Percentiles rank a stretch among this genome's conserved stretches.
phyloP scores from a whole-genome alignment of 352 stramenopile genomes.

The Globisporangium perplexum region DNA sequence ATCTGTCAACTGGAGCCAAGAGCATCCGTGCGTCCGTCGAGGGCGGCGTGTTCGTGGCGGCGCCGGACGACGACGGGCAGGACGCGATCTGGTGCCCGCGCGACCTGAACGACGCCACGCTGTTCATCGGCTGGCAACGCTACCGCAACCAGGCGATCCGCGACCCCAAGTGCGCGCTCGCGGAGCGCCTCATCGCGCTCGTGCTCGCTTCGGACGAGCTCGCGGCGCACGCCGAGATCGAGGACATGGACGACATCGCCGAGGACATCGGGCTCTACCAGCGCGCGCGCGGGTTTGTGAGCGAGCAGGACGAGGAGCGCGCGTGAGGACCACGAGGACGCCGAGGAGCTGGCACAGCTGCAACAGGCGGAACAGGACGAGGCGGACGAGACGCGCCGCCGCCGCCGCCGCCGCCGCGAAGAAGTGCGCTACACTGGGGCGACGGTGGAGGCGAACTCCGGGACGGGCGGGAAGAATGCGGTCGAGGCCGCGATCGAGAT shows the following conservation, averaged over 20 bases:
- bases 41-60: constrained; percentile 5
- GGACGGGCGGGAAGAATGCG: neutral
- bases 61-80: constrained; percentile 9
- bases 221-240: constrained; percentile 3
- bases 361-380: neutral
- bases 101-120: constrained; percentile 5
- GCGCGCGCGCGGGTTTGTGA: constrained; percentile 5
- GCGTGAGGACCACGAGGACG: neutral
- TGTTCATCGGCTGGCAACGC: constrained; percentile 9
- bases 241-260: constrained; percentile 7
- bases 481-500: neutral
- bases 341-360: neutral
- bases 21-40: neutral
- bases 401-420: neutral
- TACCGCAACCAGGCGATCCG: constrained; percentile 9
- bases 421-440: neutral
- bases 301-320: neutral
- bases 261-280: constrained; percentile 11
- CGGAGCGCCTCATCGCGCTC: constrained; percentile 4
- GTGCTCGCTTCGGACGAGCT: constrained; percentile 1
- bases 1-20: no score
- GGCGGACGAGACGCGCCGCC: neutral
- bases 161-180: constrained; percentile 8
- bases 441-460: neutral
- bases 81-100: constrained; percentile 8